Base-by-base conservation (phyloP, 2,329 filamentous ascomycete genomes). In the Shiraia sp. region DNA sequence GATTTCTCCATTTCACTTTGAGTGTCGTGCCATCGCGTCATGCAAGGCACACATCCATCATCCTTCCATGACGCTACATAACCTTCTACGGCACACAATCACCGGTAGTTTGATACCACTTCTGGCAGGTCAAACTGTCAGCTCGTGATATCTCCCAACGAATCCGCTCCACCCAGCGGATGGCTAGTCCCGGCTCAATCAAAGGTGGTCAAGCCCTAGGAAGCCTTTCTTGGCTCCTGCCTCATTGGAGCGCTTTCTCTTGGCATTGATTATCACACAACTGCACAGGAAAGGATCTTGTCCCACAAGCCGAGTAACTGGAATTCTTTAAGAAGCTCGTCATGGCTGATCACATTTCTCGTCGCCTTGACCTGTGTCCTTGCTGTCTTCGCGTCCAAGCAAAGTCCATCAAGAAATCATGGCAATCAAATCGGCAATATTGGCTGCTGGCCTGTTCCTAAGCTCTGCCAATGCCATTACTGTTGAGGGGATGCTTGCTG, bases 391-490 rank as follows among this genome's bases (percentile, higher is more conserved):
- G 15, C 13, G 19, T 27, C 30, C 10, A 10, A 24, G 22, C 41
- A 39, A 42, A n/a, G n/a, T n/a, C n/a, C n/a, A n/a, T 45, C 45
- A 45, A 39, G 16, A 33, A 29, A 53, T 35, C 26, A 68, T 66
- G 64, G 59, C 57, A 35, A 57, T 63, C 28, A 55, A 52, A 41
- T 55, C 40, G 22, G 53, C 47, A 8, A 31, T 55, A 10, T 28
- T 63, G 54, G 57, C 56, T 34, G 53, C 50, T 10, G 51, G 59
- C 47, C 46, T 63, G 6, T 32, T 65, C 32, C 47, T 65, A 14
- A 53, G 55, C 29, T 59, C 52, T 42, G 55, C 50, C 16, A 47
- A 49, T 28, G 63, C 59, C 29, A 45, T 64, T 23, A 60, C 57
- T 14, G 49, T 52, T 15, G 61, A 66, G 47, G 51, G 47, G 13